Evolutionary conservation across 768 basidiomycete genomes (phyloP), one percentile per base, ranked within the genome.

Genomic region (Collybiopsis confluens): DNA sequence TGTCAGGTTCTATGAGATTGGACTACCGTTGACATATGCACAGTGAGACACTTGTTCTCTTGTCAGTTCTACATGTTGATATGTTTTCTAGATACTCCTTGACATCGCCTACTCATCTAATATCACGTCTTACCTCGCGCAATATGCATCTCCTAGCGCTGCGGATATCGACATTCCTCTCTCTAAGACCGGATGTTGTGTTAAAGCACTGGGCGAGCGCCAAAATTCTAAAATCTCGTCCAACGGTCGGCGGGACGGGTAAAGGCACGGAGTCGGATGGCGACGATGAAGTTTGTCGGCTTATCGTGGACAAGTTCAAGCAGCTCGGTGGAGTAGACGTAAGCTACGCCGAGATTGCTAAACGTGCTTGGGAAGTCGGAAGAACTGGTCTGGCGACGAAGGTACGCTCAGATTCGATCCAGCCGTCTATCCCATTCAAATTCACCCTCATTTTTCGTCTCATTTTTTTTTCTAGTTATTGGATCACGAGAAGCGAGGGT

Each of bases 121-220:
- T 98, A 46, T 73, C 82, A 16, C 85, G 94, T 4, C 76, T 99
- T 20, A 90, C 92, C 6, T 79, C 92, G 0, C 85, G 94, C 13
- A 92, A 92, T 58, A 76, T 93, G 56, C 95, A 99, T 64, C 81
- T 98, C 1, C 85, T 98, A 42, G 93, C 96, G 7, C 82, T 98
- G 16, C 85, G 94, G 23, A 86, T 98, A 58, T 94, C 95, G 2
- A 77, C 82, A 1, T 93, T 85, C 69, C 79, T 98, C 27, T 79
- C 81, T 15, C 75, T 98, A 42, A 88, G 90, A 48, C 88, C 93
- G 1, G 89, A 94, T 58, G 79, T 82, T 0, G 93, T 98, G 1
- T 73, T 99, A 38, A 90, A 86, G 58, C 96, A 98, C 64, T 99
- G 97, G 97, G 97, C 97, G 1, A 86, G 85, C 55, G 88, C 92